Conservation (phyloP, 1,284 basidiomycete genomes). For the Rhodofomes roseus region DNA sequence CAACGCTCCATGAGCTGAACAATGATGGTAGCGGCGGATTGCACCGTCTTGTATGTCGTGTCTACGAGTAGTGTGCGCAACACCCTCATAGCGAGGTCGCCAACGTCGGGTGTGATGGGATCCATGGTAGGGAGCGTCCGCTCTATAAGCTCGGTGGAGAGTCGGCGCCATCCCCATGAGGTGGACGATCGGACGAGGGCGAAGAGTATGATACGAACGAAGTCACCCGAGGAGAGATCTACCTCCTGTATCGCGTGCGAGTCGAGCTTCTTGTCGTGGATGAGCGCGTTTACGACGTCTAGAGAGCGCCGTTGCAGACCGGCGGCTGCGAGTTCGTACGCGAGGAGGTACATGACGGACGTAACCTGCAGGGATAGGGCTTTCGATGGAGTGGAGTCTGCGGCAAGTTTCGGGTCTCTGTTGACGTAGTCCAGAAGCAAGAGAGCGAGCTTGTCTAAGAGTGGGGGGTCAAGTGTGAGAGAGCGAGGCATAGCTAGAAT, state of each 20-base stretch:
- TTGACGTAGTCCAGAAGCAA: not conserved
- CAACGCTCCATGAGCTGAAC: conserved; percentile 12
- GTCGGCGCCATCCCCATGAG: conserved; percentile 44
- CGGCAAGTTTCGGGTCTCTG: not conserved
- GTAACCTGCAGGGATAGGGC: not conserved
- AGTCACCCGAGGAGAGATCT: conserved; percentile 31
- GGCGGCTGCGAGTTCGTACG: conserved; percentile 10
- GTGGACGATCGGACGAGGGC: conserved; percentile 45
- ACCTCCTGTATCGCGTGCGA: conserved; percentile 35
- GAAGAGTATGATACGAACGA: conserved; percentile 40
- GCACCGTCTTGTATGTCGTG: conserved; percentile 15
- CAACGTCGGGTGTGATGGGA: conserved; percentile 9
- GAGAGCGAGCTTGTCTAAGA: not conserved
- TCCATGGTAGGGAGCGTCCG: conserved; percentile 4
- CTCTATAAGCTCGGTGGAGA: conserved; percentile 35
- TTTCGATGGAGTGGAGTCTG: not conserved
- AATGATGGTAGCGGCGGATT: conserved; percentile 9
- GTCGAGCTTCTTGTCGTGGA: conserved; percentile 30
- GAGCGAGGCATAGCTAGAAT: not conserved
- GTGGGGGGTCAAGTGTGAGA: not conserved
- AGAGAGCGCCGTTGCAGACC: conserved; percentile 15
- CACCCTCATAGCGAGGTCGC: conserved; percentile 12
- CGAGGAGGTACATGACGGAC: conserved; percentile 1
- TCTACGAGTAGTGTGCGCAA: conserved; percentile 13
- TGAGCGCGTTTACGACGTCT: conserved; percentile 30